phyloP scores from a whole-genome alignment of 805 yeast genomes.

The Saturnispora gosingensis region DNA sequence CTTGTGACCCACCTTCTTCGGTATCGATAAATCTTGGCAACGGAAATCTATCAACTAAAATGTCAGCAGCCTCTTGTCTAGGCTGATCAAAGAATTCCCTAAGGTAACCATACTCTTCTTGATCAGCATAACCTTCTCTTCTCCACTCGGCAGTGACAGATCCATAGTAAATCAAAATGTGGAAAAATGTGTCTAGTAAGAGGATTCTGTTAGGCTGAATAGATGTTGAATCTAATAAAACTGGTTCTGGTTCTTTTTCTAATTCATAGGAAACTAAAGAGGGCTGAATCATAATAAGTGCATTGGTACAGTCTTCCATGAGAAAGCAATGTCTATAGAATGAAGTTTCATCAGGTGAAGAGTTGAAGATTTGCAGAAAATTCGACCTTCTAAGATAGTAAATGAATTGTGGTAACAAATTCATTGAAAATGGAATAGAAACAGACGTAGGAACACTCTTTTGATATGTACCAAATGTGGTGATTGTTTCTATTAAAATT shows the following conservation, averaged over 20 bases:
- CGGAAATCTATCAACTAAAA: constrained; percentile 59
- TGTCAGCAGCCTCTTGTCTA: constrained; percentile 54
- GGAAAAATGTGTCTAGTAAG: constrained; percentile 60
- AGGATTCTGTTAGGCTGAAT: constrained; percentile 48
- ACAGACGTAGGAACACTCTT: constrained; percentile 41
- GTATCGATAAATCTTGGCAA: constrained; percentile 65
- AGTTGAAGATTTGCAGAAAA: constrained; percentile 56
- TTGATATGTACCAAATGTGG: constrained; percentile 39
- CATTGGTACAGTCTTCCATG: constrained; percentile 51
- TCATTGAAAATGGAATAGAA: constrained; percentile 38
- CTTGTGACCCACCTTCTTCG: constrained; percentile 70
- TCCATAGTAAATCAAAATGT: constrained; percentile 60
- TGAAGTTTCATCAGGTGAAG: constrained; percentile 66
- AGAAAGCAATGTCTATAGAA: constrained; percentile 53
- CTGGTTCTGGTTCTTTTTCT: constrained; percentile 53
- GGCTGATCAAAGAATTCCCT: constrained; percentile 53
- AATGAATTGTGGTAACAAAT: constrained; percentile 57
- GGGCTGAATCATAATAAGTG: constrained; percentile 63
- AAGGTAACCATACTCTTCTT: constrained; percentile 50
- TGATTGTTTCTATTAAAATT: constrained; percentile 37
- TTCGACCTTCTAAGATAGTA: constrained; percentile 60
- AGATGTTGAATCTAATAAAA: constrained; percentile 54
- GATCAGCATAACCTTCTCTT: constrained; percentile 51
- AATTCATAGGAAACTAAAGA: constrained; percentile 50
- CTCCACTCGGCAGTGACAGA: constrained; percentile 59